Percentiles rank a stretch among this genome's conserved stretches.
Conservation (phyloP, 495 filamentous ascomycete genomes). For the Penicillium lividum region DNA sequence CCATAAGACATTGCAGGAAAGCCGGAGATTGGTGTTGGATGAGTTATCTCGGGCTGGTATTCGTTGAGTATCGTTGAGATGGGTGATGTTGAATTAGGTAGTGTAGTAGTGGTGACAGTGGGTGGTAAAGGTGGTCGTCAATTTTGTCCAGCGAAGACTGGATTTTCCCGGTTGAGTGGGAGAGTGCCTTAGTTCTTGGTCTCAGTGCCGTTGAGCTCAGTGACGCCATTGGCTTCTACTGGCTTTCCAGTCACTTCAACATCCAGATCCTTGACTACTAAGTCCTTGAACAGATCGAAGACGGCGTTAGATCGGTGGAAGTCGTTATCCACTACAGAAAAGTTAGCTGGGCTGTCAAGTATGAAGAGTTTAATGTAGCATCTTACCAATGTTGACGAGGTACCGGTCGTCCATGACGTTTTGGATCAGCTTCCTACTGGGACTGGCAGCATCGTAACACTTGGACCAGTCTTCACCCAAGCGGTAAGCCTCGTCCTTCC, state of each 20-base stretch:
- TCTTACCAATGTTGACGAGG: conserved; percentile 90
- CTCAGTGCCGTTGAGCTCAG: conserved; percentile 27
- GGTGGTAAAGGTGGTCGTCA: neutral
- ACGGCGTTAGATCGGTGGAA: conserved; percentile 79
- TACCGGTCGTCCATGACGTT: conserved; percentile 87
- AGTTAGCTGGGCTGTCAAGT: conserved; percentile 14
- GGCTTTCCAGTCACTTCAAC: conserved; percentile 32
- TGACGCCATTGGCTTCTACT: conserved; percentile 23
- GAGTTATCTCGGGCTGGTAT: conserved; percentile 27
- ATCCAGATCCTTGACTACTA: conserved; percentile 68
- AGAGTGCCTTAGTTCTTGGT: conserved; percentile 31
- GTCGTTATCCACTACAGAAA: conserved; percentile 81
- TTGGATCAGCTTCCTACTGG: conserved; percentile 81
- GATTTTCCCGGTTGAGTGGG: conserved; percentile 18
- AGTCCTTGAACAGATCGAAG: conserved; percentile 81
- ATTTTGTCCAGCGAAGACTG: conserved; percentile 2
- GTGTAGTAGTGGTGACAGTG: conserved; percentile 24
- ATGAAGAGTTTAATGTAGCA: neutral
- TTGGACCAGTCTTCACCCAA: conserved; percentile 93
- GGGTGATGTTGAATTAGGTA: conserved; percentile 48
- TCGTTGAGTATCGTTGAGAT: conserved; percentile 46
- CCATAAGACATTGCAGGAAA: conserved; percentile 44
- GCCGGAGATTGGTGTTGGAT: conserved; percentile 36
- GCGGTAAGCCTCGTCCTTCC: conserved; percentile 97
- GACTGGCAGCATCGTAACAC: conserved; percentile 75